Evolutionary conservation across 257 asterid genomes (phyloP), one percentile per base, ranked within the genome.

Genomic region (Orobanche coerulescens): DNA sequence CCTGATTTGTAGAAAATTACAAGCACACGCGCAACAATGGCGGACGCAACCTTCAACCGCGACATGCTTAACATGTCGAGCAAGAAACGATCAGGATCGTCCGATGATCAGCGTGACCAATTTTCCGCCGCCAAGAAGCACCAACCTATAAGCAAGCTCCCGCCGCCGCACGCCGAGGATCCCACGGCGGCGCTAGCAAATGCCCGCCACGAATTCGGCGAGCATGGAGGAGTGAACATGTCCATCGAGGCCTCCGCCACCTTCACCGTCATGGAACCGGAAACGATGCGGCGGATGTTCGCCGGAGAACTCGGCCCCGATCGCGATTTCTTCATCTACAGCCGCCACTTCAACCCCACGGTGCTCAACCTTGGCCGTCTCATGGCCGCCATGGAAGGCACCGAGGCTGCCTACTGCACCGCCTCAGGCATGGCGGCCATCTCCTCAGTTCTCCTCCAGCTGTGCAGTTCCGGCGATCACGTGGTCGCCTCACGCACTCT

Each of bases 261-360:
- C n/a, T n/a, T n/a, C n/a, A n/a, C 95, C 5, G 95, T 86, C 16
- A 86, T 86, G 95, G 95, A 86, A 66, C 82, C 95, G 0, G 95
- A 86, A 20, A 84, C 89, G 57, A 73, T 86, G 79, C 61, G 90
- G 5, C 78, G 86, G 1, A 86, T 86, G 90, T 84, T 84, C 73
- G 23, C 85, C 62, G 93, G 95, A 0, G 95, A 86, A 33, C 70
- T 83, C 1, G 95, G 87, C 1, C 78, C 90, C 4, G 93, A 84
- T 31, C 75, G 85, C 0, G 86, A 86, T 37, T 84, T 81, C 61
- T 84, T 78, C 73, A 86, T 86, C 48, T n/a, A n/a, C n/a, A n/a
- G n/a, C n/a, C n/a, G n/a, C n/a, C n/a, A n/a, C n/a, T n/a, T n/a
- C n/a, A n/a, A n/a, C n/a, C n/a, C n/a, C n/a, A n/a, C n/a, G n/a